Evolutionary conservation across 176 grass and related monocot genomes (phyloP), one percentile per base, ranked within the genome.

Genomic region (Tuctoria greenei): DNA sequence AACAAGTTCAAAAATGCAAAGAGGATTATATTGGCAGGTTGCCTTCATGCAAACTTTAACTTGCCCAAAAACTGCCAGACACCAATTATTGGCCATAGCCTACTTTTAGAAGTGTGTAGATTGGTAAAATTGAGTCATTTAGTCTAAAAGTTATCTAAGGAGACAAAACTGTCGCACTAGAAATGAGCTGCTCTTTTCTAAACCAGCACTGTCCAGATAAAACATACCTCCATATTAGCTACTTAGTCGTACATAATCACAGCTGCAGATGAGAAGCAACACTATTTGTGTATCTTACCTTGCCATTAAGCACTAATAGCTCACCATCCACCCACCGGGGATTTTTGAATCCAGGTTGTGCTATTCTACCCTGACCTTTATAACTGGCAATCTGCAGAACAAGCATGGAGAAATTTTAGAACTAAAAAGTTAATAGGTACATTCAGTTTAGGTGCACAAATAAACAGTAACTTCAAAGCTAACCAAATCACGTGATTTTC

Each of bases 241-340:
- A 49, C 27, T 47, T 64, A 69, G 15, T 66, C 81, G 64, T 36
- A 51, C 18, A 26, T 65, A 71, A 34, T 28, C 24, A 10, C 28
- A 37, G 11, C 10, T 10, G 15, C 10, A 35, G 6, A 82, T 86
- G 4, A n/a, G 61, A 75, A 52, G 40, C 18, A 77, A 37, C 9
- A 69, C 23, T 66, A 39, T 18, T 18, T 34, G 49, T 12, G 35
- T 72, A 62, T 50, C 56, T 86, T 41, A 97, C 95, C 91, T 94
- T 98, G 78, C 95, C 95, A 84, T 83, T 94, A n/a, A 98, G 89
- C 72, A 89, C 85, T 27, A 98, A 79, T 12, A 98, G 86, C 78
- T 98, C 95, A 2, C 89, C 95, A 67, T 92, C 86, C 82, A 98
- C 89, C 95, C 95, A 98, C 63, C 88, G 86, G 2, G 95, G 95